Evolutionary conservation across 257 asterid genomes (phyloP).

Genomic region (Nicotiana tomentosiformis): DNA sequence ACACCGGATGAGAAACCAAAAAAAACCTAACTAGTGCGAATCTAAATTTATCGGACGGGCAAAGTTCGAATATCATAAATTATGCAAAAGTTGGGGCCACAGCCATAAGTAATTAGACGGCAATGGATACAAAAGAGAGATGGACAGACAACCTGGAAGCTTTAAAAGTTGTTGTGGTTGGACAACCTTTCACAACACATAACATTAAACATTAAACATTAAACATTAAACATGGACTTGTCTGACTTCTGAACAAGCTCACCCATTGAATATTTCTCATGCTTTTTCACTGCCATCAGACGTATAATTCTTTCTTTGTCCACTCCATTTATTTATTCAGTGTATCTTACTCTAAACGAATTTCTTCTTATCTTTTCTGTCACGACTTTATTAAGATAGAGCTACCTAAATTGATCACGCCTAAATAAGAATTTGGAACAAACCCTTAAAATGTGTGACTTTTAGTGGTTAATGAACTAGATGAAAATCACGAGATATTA

Average conservation of each 20-base stretch:
- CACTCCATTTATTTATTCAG: neutral
- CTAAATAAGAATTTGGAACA: neutral
- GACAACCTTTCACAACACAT: neutral
- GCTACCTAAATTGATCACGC: neutral
- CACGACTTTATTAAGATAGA: neutral
- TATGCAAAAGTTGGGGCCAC: too few species aligned
- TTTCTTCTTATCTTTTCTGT: neutral
- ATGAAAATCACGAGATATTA: neutral
- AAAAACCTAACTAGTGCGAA: too few species aligned
- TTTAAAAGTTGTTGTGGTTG: neutral
- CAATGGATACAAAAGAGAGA: neutral
- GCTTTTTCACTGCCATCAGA: neutral
- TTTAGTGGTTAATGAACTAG: too few species aligned
- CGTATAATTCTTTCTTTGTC: neutral
- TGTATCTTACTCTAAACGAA: neutral
- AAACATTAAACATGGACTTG: neutral
- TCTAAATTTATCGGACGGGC: too few species aligned
- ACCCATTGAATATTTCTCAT: neutral
- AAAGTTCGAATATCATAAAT: too few species aligned
- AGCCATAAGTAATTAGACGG: neutral
- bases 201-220: conserved; percentile 1
- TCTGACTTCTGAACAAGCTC: neutral
- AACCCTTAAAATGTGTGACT: too few species aligned
- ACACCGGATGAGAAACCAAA: too few species aligned
- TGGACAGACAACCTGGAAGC: conserved; percentile 8